Conservation (phyloP, 805 yeast species). For the Starmerella khaoyaiensis region DNA sequence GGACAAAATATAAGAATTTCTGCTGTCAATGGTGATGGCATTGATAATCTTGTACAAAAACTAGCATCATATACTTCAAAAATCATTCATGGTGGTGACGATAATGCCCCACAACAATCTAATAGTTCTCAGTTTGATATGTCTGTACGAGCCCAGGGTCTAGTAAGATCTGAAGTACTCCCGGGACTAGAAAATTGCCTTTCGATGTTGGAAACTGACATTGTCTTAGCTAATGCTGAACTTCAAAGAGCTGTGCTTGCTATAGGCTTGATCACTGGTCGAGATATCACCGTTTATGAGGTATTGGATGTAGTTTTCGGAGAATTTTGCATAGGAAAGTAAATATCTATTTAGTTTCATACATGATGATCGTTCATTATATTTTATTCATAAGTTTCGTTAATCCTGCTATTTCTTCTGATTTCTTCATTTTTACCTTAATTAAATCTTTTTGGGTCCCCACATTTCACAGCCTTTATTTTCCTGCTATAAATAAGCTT, state of each 20-base stretch:
- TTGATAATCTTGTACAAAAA: conserved; percentile 33
- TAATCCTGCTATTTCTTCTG: too few relatives aligned
- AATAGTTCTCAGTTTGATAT: conserved; percentile 25
- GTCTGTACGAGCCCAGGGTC: conserved; percentile 63
- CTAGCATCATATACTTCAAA: conserved; percentile 38
- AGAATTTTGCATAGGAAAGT: conserved; percentile 88
- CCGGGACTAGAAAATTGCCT: conserved; percentile 45
- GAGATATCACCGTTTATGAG: conserved; percentile 78
- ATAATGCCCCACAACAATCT: conserved; percentile 25
- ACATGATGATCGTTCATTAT: not conserved
- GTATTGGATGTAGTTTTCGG: conserved; percentile 83
- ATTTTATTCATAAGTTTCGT: not conserved
- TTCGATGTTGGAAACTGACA: conserved; percentile 36
- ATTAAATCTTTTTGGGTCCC: too few relatives aligned
- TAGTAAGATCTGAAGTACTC: conserved; percentile 61
- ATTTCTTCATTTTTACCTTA: too few relatives aligned
- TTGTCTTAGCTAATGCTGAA: conserved; percentile 70
- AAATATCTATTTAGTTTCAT: not conserved
- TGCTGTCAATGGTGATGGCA: conserved; percentile 46
- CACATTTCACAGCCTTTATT: conserved; percentile 24
- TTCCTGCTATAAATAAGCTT: too few relatives aligned
- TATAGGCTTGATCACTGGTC: conserved; percentile 85
- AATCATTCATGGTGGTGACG: conserved; percentile 29
- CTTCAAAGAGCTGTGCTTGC: conserved; percentile 66
- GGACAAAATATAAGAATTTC: conserved; percentile 39